Percentiles rank a stretch among this genome's conserved stretches.
These are phyloP conservation scores for Quercus tomentella DNA, from an alignment of 331 rosid species.

Conservation along the genomic window DNA sequence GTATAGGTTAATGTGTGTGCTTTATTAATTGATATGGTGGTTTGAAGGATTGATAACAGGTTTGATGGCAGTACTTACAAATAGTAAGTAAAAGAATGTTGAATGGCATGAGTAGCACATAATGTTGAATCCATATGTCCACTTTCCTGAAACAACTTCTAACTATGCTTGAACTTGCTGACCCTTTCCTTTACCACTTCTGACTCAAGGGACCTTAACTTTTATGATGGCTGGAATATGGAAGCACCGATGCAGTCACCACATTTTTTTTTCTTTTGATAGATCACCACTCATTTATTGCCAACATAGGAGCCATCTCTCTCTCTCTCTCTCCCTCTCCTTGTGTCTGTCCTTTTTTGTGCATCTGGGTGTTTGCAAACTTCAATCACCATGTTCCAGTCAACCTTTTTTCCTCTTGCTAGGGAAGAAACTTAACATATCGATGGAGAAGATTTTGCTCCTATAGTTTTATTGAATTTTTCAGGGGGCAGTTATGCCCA, in stretches of 20 bases:
- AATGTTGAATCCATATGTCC: background rate
- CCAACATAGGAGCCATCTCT: background rate
- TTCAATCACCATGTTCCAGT: no score
- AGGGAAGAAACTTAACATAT: no score
- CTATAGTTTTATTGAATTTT: no score
- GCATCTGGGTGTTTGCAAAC: no score
- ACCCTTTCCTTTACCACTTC: background rate
- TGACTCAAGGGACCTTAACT: background rate
- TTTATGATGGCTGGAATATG: background rate
- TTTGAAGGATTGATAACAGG: background rate
- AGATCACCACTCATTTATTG: background rate
- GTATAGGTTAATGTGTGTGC: no score
- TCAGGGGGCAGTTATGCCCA: background rate
- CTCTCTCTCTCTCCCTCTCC: background rate
- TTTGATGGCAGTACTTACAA: background rate
- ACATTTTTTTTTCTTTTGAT: no score
- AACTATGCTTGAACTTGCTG: background rate
- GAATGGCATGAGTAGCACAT: background rate
- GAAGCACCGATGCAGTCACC: background rate
- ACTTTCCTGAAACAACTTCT: background rate
- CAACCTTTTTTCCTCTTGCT: no score
- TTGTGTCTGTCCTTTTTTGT: no score
- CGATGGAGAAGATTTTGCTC: no score
- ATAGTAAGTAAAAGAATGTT: background rate
- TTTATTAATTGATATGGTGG: no score